Evolutionary conservation across 139 green algal species (phyloP).

Genomic region (Chlorella ohadii): DNA sequence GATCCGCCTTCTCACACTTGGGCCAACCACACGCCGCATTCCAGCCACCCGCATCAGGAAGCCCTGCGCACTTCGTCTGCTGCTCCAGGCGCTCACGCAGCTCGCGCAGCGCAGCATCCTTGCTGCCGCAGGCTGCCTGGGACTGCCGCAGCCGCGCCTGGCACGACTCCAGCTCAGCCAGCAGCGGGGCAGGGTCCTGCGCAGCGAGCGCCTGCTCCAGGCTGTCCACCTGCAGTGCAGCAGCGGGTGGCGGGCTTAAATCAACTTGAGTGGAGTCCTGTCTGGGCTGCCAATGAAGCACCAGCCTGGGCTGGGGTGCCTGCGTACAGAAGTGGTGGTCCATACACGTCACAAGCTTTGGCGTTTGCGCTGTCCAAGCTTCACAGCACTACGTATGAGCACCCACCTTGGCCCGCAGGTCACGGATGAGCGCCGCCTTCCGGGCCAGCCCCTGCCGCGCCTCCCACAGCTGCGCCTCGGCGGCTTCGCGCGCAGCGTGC

Average conservation of each 20-base stretch:
- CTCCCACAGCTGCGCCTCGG: conserved; percentile 51
- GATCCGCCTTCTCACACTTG: no score
- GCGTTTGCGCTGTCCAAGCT: no score
- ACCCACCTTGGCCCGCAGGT: conserved; percentile 32
- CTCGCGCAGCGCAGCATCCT: conserved; percentile 55
- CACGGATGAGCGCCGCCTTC: conserved; percentile 48
- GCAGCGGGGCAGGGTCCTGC: neutral
- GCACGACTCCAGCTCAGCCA: conserved; percentile 34
- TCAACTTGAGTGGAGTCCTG: no score
- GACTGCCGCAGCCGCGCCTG: conserved; percentile 44
- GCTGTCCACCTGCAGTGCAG: conserved; percentile 28
- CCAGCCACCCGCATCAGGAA: no score
- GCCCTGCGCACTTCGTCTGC: conserved; percentile 13
- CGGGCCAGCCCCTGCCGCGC: conserved; percentile 36
- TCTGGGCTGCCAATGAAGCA: no score
- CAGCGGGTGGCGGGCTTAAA: neutral
- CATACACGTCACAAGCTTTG: no score
- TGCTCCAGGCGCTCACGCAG: conserved; percentile 47
- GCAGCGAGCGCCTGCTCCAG: conserved; percentile 25
- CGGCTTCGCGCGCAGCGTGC: conserved; percentile 20
- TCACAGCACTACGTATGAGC: no score
- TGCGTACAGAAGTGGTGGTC: no score
- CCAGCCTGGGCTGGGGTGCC: no score
- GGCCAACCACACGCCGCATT: no score
- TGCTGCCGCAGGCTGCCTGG: conserved; percentile 49